A percentile compares a stretch with the other conserved stretches of the same genome.
Evolutionary conservation across 2,329 filamentous ascomycete genomes (phyloP).

Genomic region (Aspergillus costaricaensis): DNA sequence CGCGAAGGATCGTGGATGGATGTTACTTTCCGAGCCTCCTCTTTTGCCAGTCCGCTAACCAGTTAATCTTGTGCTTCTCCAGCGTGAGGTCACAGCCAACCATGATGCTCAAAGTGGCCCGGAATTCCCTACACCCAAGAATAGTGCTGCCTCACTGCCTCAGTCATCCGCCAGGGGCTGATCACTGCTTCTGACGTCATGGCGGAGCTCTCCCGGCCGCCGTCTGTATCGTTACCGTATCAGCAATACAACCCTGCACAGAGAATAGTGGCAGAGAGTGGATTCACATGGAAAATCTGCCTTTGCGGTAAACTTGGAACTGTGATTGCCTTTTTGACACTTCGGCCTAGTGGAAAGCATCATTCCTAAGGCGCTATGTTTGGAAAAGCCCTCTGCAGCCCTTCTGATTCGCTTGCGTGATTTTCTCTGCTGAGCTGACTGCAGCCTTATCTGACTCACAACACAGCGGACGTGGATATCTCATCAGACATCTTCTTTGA

Average conservation of each 20-base stretch:
- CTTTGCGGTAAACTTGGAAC: neutral
- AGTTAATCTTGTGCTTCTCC: too few relatives aligned
- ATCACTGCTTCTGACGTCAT: constrained; percentile 12
- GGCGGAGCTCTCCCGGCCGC: neutral
- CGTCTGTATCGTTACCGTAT: neutral
- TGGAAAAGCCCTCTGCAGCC: neutral
- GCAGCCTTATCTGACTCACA: constrained; percentile 1
- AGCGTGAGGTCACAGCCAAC: neutral
- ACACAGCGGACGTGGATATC: neutral
- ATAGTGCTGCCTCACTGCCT: constrained; percentile 8
- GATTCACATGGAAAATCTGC: neutral
- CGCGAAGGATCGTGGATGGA: neutral
- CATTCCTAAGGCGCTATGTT: neutral
- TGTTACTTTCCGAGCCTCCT: neutral
- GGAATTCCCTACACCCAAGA: neutral
- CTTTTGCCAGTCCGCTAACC: too few relatives aligned
- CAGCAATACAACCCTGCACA: neutral
- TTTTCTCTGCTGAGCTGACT: neutral
- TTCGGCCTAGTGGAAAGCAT: neutral
- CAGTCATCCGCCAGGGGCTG: constrained; percentile 9
- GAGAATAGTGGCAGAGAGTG: too few relatives aligned
- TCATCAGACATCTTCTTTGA: neutral
- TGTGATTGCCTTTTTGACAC: neutral
- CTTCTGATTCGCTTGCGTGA: neutral
- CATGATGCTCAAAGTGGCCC: neutral